Evolutionary conservation across 805 yeast genomes (phyloP).

Genomic region (Candida pini): DNA sequence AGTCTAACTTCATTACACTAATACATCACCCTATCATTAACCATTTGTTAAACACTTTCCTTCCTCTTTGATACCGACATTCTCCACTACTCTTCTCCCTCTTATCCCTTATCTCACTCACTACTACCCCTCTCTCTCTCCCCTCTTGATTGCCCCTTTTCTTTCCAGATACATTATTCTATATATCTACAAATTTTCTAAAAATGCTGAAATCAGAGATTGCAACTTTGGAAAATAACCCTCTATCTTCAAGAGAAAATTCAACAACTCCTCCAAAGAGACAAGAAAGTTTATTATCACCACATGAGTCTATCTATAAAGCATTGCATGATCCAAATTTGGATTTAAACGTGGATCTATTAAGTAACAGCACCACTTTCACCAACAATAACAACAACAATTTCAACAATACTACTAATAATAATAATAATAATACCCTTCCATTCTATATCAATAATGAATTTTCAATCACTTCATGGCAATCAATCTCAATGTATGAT

Average conservation of each 20-base stretch:
- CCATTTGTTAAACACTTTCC: too few relatives aligned
- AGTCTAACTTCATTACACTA: too few relatives aligned
- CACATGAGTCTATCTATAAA: slow-evolving; percentile 28
- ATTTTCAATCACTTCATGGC: slow-evolving; percentile 32
- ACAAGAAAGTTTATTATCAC: slow-evolving; percentile 21
- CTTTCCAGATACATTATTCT: too few relatives aligned
- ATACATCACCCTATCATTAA: too few relatives aligned
- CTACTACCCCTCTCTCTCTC: slow-evolving; percentile 1
- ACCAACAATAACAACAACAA: slow-evolving; percentile 4
- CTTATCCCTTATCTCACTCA: background rate
- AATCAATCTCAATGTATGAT: slow-evolving; percentile 20
- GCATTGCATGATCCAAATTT: slow-evolving; percentile 30
- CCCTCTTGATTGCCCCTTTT: background rate
- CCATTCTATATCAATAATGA: slow-evolving; percentile 17
- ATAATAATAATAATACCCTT: background rate
- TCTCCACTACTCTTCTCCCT: too few relatives aligned
- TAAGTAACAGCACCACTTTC: too few relatives aligned
- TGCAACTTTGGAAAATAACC: too few relatives aligned
- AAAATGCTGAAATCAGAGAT: too few relatives aligned
- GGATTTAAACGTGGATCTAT: slow-evolving; percentile 20
- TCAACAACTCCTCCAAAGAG: slow-evolving; percentile 1
- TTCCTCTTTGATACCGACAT: too few relatives aligned
- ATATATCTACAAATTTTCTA: too few relatives aligned
- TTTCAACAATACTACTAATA: background rate
- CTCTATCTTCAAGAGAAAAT: too few relatives aligned